phyloP scores from a whole-genome alignment of 805 yeast genomes.

The Pichia nanzhaoensis region DNA sequence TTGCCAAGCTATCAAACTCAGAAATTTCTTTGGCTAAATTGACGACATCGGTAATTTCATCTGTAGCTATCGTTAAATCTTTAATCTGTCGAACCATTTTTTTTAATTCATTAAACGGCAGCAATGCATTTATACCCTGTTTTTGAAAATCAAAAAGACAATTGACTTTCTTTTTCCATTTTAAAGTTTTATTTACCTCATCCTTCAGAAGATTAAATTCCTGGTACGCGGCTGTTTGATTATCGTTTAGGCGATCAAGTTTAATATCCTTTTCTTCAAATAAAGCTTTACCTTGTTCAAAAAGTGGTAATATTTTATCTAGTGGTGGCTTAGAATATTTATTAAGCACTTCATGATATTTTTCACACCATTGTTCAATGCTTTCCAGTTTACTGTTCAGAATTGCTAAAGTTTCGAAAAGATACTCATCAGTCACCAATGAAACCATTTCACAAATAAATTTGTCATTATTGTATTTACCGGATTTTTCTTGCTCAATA shows the following conservation, averaged over 20 bases:
- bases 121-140: background rate
- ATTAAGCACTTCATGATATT: slow-evolving; percentile 35
- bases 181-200: slow-evolving; percentile 40
- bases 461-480: background rate
- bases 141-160: slow-evolving; percentile 34
- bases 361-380: slow-evolving; percentile 45
- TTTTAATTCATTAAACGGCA: slow-evolving; percentile 29
- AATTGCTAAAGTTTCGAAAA: slow-evolving; percentile 33
- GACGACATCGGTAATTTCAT: slow-evolving; percentile 54
- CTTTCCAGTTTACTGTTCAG: slow-evolving; percentile 38
- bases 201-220: slow-evolving; percentile 30
- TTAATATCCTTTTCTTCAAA: slow-evolving; percentile 16
- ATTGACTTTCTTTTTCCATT: slow-evolving; percentile 52
- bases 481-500: slow-evolving; percentile 18
- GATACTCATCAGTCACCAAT: slow-evolving; percentile 46
- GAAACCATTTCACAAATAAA: slow-evolving; percentile 34
- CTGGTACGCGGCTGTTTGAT: slow-evolving; percentile 11
- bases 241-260: background rate
- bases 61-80: slow-evolving; percentile 41
- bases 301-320: slow-evolving; percentile 37
- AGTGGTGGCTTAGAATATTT: slow-evolving; percentile 41
- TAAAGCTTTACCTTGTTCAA: slow-evolving; percentile 51
- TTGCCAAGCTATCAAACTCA: slow-evolving; percentile 43
- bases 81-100: slow-evolving; percentile 42
- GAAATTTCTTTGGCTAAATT: slow-evolving; percentile 48